Percentiles rank a stretch among this genome's conserved stretches.
Conservation (phyloP, 305 asterid genomes). For the Rubia occidens region DNA sequence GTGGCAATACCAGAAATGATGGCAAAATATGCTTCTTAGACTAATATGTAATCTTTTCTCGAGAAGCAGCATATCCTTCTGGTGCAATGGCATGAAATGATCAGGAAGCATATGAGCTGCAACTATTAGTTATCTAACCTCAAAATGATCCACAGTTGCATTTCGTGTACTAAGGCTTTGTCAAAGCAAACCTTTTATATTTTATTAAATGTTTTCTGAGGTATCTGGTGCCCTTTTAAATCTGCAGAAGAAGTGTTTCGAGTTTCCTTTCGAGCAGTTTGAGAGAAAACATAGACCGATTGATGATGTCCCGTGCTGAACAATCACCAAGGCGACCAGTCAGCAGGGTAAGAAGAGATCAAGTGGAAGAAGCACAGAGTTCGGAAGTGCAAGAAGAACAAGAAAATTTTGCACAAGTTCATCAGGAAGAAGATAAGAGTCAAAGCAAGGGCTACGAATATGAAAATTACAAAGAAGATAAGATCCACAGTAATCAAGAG, state of each 20-base stretch:
- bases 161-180: not conserved
- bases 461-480: conserved; percentile 35
- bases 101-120: not conserved
- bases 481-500: conserved; percentile 30
- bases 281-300: conserved; percentile 52
- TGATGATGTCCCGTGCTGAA: conserved; percentile 55
- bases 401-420: conserved; percentile 7
- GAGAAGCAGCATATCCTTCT: no score
- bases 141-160: not conserved
- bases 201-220: not conserved
- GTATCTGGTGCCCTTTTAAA: conserved; percentile 7
- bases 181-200: not conserved
- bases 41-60: no score
- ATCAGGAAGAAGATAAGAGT: conserved; percentile 15
- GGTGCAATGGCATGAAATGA: not conserved
- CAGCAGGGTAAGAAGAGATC: conserved; percentile 13
- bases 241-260: conserved; percentile 69
- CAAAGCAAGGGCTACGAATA: conserved; percentile 22
- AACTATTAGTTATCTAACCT: not conserved
- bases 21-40: not conserved
- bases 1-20: not conserved
- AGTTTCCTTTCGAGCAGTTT: conserved; percentile 59
- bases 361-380: conserved; percentile 13
- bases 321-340: conserved; percentile 18
- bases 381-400: conserved; percentile 7